Conservation (phyloP, 225 moss, liverwort and hornwort genomes). For the Pseudisothecium myosuroides region DNA sequence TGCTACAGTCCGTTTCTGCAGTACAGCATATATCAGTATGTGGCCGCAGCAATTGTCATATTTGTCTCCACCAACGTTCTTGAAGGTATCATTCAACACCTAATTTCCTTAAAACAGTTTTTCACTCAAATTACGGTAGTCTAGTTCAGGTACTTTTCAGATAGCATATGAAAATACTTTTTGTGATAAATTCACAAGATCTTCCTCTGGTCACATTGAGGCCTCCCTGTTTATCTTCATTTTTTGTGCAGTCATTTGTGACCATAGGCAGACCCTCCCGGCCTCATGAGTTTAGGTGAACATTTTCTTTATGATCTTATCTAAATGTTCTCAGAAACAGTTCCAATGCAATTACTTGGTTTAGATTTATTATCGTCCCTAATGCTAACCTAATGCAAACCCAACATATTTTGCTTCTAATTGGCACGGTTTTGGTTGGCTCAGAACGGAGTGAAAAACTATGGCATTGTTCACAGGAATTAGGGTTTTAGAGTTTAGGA, state of each 20-base stretch:
- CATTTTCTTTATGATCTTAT: neutral
- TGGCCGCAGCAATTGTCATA: conserved; percentile 26
- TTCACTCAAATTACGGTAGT: neutral
- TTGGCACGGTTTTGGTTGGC: neutral
- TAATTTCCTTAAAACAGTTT: no score
- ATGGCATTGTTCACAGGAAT: neutral
- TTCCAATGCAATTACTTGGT: neutral
- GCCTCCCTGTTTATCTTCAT: neutral
- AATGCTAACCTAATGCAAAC: no score
- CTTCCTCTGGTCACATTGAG: neutral
- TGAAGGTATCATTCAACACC: conserved; percentile 21
- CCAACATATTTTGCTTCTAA: neutral
- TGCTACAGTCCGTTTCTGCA: conserved; percentile 27
- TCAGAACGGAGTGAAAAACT: neutral
- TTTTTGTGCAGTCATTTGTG: neutral
- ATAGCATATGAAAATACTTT: neutral
- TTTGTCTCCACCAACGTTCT: conserved; percentile 54
- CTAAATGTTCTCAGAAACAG: neutral
- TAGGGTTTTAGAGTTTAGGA: neutral
- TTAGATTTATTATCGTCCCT: neutral
- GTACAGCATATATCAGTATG: conserved; percentile 34
- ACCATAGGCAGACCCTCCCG: no score
- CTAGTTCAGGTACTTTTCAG: neutral
- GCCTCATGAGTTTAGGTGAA: neutral
- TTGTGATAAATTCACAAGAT: no score